A percentile compares a stretch with the other conserved stretches of the same genome.
phyloP scores from a whole-genome alignment of 2,329 filamentous ascomycete genomes.

The Verticillium klebahnii region DNA sequence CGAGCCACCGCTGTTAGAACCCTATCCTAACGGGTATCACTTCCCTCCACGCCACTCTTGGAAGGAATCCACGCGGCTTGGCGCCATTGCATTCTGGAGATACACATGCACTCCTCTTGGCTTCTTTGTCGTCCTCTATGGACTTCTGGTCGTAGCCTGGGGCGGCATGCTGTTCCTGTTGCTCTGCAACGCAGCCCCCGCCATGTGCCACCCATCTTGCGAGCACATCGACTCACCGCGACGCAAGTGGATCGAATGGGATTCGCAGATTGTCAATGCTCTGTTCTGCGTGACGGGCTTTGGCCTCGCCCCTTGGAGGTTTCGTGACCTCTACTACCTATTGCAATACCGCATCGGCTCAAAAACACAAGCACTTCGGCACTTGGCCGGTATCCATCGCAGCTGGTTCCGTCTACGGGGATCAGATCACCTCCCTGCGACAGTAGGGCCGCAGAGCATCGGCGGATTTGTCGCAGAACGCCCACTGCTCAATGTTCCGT shows the following conservation, averaged over 20 bases:
- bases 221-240: constrained; percentile 70
- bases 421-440: constrained; percentile 52
- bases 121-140: constrained; percentile 73
- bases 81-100: constrained; percentile 59
- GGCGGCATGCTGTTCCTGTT: constrained; percentile 87
- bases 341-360: constrained; percentile 56
- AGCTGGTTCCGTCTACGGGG: constrained; percentile 71
- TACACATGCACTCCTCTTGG: constrained; percentile 73
- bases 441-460: constrained; percentile 50
- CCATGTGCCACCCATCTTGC: constrained; percentile 69
- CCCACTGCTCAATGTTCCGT: constrained; percentile 49
- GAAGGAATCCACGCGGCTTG: constrained; percentile 53
- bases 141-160: constrained; percentile 81
- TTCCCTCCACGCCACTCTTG: constrained; percentile 59
- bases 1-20: constrained; percentile 8
- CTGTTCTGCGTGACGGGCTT: constrained; percentile 87
- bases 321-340: constrained; percentile 73
- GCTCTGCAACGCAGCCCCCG: constrained; percentile 68
- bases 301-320: constrained; percentile 78
- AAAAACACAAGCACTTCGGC: constrained; percentile 54
- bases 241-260: constrained; percentile 80
- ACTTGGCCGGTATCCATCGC: constrained; percentile 68
- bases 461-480: constrained; percentile 30
- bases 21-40: constrained; percentile 56
- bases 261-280: constrained; percentile 77